phyloP scores from a whole-genome alignment of 495 filamentous ascomycete genomes.

The Aspergillus cristatus region DNA sequence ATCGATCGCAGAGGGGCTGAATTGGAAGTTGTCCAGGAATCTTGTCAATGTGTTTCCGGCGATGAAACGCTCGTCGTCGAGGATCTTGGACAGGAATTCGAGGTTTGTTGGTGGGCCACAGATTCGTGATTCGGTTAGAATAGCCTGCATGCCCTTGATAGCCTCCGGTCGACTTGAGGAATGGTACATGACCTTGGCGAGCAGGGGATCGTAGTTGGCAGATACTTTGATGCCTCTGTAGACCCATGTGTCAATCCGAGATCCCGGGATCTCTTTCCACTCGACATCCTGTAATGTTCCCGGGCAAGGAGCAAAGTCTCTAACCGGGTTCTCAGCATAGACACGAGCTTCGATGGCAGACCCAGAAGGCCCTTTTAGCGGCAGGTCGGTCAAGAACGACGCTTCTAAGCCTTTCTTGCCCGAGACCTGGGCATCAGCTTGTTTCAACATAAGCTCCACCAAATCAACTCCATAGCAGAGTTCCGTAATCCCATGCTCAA shows the following conservation, averaged over 20 bases:
- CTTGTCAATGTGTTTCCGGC: constrained; percentile 45
- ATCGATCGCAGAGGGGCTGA: constrained; percentile 42
- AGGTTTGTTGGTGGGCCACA: constrained; percentile 51
- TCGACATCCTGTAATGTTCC: constrained; percentile 48
- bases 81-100: constrained; percentile 41
- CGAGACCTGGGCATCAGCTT: constrained; percentile 37
- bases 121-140: constrained; percentile 33
- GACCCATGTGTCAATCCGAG: constrained; percentile 56
- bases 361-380: constrained; percentile 26
- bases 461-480: constrained; percentile 50
- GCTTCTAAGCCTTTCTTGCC: constrained; percentile 31
- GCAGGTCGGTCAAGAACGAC: constrained; percentile 22
- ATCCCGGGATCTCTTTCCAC: constrained; percentile 33
- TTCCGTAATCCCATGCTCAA: constrained; percentile 60
- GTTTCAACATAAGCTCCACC: constrained; percentile 45
- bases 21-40: constrained; percentile 43
- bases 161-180: constrained; percentile 28
- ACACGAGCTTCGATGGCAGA: constrained; percentile 51
- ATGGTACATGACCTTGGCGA: constrained; percentile 55
- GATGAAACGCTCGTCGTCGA: constrained; percentile 29
- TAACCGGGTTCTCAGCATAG: constrained; percentile 52
- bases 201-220: constrained; percentile 50
- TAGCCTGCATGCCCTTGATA: constrained; percentile 33
- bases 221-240: constrained; percentile 44
- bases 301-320: constrained; percentile 47